phyloP scores from a whole-genome alignment of 345 rosid species.

The Moringa oleifera region DNA sequence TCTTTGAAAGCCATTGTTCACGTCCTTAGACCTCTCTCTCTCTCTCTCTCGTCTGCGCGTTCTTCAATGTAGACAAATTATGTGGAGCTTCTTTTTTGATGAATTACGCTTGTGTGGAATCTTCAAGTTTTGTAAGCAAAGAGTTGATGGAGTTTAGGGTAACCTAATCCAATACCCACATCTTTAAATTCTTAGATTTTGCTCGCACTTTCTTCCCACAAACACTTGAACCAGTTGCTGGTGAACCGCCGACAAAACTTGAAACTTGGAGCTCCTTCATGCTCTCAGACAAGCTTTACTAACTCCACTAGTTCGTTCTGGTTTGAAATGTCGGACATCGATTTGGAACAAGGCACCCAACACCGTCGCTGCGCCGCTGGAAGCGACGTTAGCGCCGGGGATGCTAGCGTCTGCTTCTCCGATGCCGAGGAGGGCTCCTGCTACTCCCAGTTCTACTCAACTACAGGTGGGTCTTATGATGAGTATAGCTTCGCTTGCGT shows the following conservation, averaged over 20 bases:
- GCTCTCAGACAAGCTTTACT: neutral
- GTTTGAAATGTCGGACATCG: slow-evolving; percentile 38
- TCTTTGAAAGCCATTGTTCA: slow-evolving; percentile 10
- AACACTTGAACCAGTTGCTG: neutral
- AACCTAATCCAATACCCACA: slow-evolving; percentile 34
- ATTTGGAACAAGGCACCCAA: slow-evolving; percentile 61
- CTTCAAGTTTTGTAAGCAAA: slow-evolving; percentile 4
- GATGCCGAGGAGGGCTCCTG: slow-evolving; percentile 83
- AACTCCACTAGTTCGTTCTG: neutral
- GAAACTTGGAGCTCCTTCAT: slow-evolving; percentile 5
- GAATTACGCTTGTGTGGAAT: neutral
- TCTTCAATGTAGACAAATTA: neutral
- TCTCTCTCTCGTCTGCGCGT: slow-evolving; percentile 6
- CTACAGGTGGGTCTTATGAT: slow-evolving; percentile 70
- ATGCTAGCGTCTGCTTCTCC: slow-evolving; percentile 56
- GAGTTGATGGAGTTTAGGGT: slow-evolving; percentile 33
- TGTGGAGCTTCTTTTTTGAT: neutral
- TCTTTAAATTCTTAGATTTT: slow-evolving; percentile 24
- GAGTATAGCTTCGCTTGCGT: slow-evolving; percentile 46
- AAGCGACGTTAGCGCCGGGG: slow-evolving; percentile 29
- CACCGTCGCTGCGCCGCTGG: slow-evolving; percentile 27
- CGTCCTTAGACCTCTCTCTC: neutral
- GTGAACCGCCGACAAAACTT: slow-evolving; percentile 9
- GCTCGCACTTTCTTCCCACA: neutral
- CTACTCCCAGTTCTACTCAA: slow-evolving; percentile 80